phyloP scores from a whole-genome alignment of 2,329 filamentous ascomycete genomes.

The Cytospora chrysosperma region DNA sequence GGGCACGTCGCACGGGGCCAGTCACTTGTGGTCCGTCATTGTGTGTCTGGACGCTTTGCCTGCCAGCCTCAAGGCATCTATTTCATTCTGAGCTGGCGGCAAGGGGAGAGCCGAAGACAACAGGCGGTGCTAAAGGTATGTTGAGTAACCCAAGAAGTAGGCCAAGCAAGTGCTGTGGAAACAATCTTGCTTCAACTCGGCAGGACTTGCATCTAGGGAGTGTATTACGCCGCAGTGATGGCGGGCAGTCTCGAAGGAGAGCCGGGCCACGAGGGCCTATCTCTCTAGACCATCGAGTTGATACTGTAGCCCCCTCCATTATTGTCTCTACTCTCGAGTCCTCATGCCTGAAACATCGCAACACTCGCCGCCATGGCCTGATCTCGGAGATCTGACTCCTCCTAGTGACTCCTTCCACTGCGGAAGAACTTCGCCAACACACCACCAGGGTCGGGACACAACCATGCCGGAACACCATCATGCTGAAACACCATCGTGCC shows the following conservation, averaged over 20 bases:
- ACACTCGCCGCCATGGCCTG: not conserved
- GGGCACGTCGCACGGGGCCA: not conserved
- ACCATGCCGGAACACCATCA: not conserved
- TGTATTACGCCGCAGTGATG: not conserved
- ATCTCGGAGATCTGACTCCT: not conserved
- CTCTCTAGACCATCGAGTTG: not conserved
- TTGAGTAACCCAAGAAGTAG: too few relatives aligned
- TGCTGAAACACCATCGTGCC: too few relatives aligned
- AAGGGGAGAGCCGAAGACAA: not conserved
- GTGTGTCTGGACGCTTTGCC: not conserved
- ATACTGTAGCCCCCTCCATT: not conserved
- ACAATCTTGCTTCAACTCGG: not conserved
- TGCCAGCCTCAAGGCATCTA: not conserved
- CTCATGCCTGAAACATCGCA: not conserved
- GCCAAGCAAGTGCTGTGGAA: too few relatives aligned
- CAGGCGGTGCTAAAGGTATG: not conserved
- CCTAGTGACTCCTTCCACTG: not conserved
- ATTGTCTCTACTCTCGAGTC: not conserved
- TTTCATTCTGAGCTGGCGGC: not conserved
- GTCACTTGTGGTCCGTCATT: not conserved
- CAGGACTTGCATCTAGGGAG: not conserved
- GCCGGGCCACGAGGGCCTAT: not conserved
- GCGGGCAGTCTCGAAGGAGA: not conserved
- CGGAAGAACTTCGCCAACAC: not conserved
- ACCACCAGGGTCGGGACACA: too few relatives aligned